Evolutionary conservation across 352 stramenopile genomes (phyloP).

Genomic region (Globisporangium radiosum): DNA sequence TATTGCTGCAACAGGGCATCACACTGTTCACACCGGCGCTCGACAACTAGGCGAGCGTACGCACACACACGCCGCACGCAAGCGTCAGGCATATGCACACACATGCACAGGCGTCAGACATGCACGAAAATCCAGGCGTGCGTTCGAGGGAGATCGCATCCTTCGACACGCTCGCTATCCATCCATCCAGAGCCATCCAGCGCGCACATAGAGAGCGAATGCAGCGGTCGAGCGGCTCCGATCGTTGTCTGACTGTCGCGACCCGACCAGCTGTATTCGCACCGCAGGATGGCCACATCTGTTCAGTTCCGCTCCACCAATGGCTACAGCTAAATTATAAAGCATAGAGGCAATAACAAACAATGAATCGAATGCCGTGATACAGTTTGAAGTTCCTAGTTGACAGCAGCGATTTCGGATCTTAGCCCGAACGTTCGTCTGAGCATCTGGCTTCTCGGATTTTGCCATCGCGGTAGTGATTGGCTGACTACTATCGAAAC

Average conservation of each 20-base stretch:
- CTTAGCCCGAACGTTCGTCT: not conserved
- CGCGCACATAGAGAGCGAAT: not conserved
- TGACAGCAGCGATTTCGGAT: constrained; percentile 1
- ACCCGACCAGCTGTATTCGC: too few species aligned
- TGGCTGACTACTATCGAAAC: too few species aligned
- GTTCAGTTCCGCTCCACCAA: not conserved
- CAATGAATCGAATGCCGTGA: not conserved
- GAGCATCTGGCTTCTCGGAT: too few species aligned
- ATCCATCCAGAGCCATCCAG: not conserved
- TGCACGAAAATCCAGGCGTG: too few species aligned
- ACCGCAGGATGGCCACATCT: too few species aligned
- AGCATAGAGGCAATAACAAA: not conserved
- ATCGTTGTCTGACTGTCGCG: too few species aligned
- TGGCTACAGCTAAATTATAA: constrained; percentile 1
- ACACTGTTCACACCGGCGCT: constrained; percentile 15
- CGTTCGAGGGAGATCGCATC: not conserved
- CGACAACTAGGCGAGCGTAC: constrained; percentile 4
- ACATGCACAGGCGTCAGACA: too few species aligned
- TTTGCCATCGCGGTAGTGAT: too few species aligned
- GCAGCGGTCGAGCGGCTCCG: too few species aligned
- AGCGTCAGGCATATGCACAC: too few species aligned
- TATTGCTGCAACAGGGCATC: constrained; percentile 7
- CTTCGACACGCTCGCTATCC: not conserved
- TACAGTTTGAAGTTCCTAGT: not conserved
- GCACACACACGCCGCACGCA: not conserved